These are phyloP conservation scores for Kregervanrija pseudodelftensis DNA, from an alignment of 805 yeast genomes.

Conservation along the genomic window DNA sequence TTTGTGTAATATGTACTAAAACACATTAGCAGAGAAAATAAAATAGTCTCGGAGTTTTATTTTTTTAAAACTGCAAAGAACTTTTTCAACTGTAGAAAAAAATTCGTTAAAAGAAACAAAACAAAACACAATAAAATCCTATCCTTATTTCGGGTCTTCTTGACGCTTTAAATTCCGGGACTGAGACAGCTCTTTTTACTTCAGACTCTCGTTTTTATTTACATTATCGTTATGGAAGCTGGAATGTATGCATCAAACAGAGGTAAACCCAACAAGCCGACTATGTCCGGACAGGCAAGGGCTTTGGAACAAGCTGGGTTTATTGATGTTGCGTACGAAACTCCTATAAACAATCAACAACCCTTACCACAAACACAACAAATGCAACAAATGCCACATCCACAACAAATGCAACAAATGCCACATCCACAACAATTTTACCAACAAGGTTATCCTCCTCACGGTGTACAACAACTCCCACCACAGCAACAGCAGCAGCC, in stretches of 20 bases:
- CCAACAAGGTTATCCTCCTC: neutral
- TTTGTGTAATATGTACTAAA: too few species aligned
- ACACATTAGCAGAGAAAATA: too few species aligned
- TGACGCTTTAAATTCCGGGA: too few species aligned
- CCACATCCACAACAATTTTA: conserved; percentile 6
- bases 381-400: conserved; percentile 7
- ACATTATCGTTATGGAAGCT: conserved; percentile 24
- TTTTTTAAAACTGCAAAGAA: too few species aligned
- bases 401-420: conserved; percentile 8
- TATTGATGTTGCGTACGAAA: conserved; percentile 39
- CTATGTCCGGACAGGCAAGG: conserved; percentile 8
- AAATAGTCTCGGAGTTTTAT: too few species aligned
- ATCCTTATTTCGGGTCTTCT: too few species aligned
- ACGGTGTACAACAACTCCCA: neutral
- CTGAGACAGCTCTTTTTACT: neutral
- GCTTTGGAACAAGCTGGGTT: conserved; percentile 34
- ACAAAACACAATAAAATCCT: too few species aligned
- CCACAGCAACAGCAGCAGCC: neutral
- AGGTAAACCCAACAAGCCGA: conserved; percentile 4
- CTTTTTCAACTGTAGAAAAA: too few species aligned
- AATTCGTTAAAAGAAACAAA: too few species aligned
- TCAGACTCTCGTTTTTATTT: neutral
- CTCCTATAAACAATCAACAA: conserved; percentile 23
- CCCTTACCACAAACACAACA: conserved; percentile 13
- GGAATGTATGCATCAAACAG: conserved; percentile 22